These are phyloP conservation scores for Fraxinus dipetala DNA, from an alignment of 305 asterid genomes.

Conservation along the genomic window DNA sequence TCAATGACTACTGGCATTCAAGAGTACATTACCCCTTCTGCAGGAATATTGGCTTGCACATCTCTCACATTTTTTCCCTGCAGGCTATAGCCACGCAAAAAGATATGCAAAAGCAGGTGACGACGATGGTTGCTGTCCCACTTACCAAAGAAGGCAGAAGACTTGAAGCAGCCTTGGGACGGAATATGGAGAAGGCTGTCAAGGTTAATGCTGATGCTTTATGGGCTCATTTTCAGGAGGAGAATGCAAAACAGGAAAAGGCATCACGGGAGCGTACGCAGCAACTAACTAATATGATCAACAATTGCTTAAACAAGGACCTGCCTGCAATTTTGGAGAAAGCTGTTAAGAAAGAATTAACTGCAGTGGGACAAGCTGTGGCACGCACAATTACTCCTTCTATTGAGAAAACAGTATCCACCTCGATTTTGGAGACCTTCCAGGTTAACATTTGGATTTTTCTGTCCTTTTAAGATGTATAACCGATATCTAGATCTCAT, in stretches of 20 bases:
- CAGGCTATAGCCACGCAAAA: constrained; percentile 67
- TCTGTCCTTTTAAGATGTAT: neutral
- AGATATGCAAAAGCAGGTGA: constrained; percentile 79
- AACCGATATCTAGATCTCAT: constrained; percentile 23
- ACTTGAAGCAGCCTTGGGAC: constrained; percentile 70
- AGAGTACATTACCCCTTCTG: neutral
- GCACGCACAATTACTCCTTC: constrained; percentile 63
- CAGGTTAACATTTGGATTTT: constrained; percentile 52
- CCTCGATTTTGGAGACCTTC: constrained; percentile 66
- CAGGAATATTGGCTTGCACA: constrained; percentile 10
- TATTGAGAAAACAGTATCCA: constrained; percentile 66
- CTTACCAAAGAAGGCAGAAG: constrained; percentile 77
- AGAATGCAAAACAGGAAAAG: constrained; percentile 73
- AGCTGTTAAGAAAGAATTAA: constrained; percentile 65
- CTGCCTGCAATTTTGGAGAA: constrained; percentile 65
- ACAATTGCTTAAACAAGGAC: constrained; percentile 69
- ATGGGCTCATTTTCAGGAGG: constrained; percentile 86
- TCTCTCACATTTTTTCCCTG: constrained; percentile 24
- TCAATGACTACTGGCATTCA: neutral
- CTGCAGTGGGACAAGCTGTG: constrained; percentile 67
- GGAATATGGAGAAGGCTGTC: constrained; percentile 61
- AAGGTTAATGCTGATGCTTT: constrained; percentile 78
- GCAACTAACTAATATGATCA: constrained; percentile 51
- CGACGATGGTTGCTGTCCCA: constrained; percentile 49
- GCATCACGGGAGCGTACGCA: constrained; percentile 61